phyloP scores from a whole-genome alignment of 2,329 filamentous ascomycete species.

The Colletotrichum sojae region DNA sequence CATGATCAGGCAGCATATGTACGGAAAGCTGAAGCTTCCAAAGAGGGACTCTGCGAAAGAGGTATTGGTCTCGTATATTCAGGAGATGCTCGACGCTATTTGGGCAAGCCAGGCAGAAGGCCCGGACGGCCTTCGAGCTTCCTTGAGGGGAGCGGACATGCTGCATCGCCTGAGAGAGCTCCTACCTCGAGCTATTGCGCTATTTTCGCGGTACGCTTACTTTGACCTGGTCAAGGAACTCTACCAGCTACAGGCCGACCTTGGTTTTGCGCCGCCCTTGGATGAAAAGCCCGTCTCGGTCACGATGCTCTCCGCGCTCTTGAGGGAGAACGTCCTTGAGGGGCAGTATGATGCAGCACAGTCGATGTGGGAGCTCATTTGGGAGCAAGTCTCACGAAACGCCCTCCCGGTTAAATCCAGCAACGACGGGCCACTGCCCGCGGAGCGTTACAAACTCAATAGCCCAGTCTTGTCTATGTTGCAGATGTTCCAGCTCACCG shows the following conservation, averaged over 20 bases:
- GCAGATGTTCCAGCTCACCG: conserved; percentile 56
- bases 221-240: conserved; percentile 71
- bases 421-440: conserved; percentile 54
- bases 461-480: conserved; percentile 65
- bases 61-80: conserved; percentile 49
- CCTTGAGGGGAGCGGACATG: conserved; percentile 10
- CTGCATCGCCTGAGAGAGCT: conserved; percentile 22
- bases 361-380: conserved; percentile 75
- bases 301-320: conserved; percentile 73
- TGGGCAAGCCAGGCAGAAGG: conserved; percentile 7
- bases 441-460: conserved; percentile 68
- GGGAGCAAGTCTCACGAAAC: conserved; percentile 64
- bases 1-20: conserved; percentile 50
- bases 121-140: background rate
- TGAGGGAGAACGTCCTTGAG: conserved; percentile 75
- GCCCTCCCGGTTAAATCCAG: conserved; percentile 51
- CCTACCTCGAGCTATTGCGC: conserved; percentile 46
- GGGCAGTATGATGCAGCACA: conserved; percentile 72
- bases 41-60: conserved; percentile 43
- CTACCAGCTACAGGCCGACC: conserved; percentile 64
- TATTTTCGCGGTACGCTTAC: conserved; percentile 55
- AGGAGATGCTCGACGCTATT: conserved; percentile 41
- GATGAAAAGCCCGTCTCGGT: conserved; percentile 50
- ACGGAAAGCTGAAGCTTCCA: background rate
- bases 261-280: background rate